These are phyloP conservation scores for Phytophthora nicotianae DNA, from an alignment of 352 stramenopile species.

Conservation along the genomic window DNA sequence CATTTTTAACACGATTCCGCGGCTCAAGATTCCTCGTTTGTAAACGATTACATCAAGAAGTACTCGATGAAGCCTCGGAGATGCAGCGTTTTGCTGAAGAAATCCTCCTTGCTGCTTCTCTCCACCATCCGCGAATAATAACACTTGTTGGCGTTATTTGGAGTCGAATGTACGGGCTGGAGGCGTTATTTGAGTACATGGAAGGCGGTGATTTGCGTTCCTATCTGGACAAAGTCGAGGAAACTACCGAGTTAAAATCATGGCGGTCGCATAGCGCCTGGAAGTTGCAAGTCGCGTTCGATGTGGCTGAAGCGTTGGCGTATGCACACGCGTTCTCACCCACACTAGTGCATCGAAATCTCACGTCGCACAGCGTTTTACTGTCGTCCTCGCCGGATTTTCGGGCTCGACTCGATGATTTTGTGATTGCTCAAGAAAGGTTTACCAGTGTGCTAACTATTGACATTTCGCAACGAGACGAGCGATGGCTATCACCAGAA, in stretches of 20 bases:
- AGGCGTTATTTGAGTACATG: conserved; percentile 74
- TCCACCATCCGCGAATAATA: conserved; percentile 56
- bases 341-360: conserved; percentile 44
- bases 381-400: conserved; percentile 31
- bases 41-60: conserved; percentile 48
- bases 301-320: conserved; percentile 50
- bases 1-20: conserved; percentile 49
- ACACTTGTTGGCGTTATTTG: conserved; percentile 53
- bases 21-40: conserved; percentile 35
- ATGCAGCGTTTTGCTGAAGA: conserved; percentile 44
- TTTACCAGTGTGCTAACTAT: conserved; percentile 31
- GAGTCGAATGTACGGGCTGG: conserved; percentile 48
- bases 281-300: conserved; percentile 51
- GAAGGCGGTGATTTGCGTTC: conserved; percentile 53
- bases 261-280: conserved; percentile 25
- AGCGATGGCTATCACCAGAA: conserved; percentile 51
- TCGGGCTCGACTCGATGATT: conserved; percentile 52
- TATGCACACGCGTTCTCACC: conserved; percentile 57
- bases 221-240: conserved; percentile 35
- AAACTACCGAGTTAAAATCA: conserved; percentile 14
- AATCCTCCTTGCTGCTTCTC: conserved; percentile 45
- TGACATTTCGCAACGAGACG: conserved; percentile 16
- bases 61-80: conserved; percentile 32
- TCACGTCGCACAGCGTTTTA: conserved; percentile 57
- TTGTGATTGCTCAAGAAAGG: conserved; percentile 34